These are phyloP conservation scores for Candida sphagnicola DNA, from an alignment of 805 yeast genomes.

Conservation along the genomic window DNA sequence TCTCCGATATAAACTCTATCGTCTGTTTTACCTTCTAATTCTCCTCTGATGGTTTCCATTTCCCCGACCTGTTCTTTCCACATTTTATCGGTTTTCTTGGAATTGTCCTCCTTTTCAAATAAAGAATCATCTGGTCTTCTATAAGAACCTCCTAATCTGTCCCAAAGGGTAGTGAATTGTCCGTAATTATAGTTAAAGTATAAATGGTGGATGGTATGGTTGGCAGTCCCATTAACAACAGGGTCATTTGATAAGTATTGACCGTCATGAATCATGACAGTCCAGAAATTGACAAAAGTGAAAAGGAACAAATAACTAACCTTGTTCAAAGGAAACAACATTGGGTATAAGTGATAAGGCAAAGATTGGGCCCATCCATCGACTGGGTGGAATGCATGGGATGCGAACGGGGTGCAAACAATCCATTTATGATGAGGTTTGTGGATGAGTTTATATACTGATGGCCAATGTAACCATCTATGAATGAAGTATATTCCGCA, in stretches of 20 bases:
- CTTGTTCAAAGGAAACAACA: slow-evolving; percentile 90
- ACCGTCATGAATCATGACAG: slow-evolving; percentile 98
- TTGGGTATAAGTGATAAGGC: slow-evolving; percentile 91
- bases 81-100: slow-evolving; percentile 53
- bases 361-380: slow-evolving; percentile 92
- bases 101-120: slow-evolving; percentile 51
- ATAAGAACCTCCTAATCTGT: slow-evolving; percentile 89
- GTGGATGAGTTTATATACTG: slow-evolving; percentile 79
- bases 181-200: slow-evolving; percentile 98
- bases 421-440: slow-evolving; percentile 99
- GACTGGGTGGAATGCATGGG: slow-evolving; percentile 97
- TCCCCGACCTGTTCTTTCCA: slow-evolving; percentile 69
- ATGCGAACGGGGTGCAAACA: slow-evolving; percentile 96
- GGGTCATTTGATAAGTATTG: slow-evolving; percentile 93
- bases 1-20: slow-evolving; percentile 63
- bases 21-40: slow-evolving; percentile 73
- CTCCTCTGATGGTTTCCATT: slow-evolving; percentile 75
- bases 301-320: slow-evolving; percentile 75
- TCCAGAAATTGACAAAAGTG: slow-evolving; percentile 94
- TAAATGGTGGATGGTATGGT: slow-evolving; percentile 95
- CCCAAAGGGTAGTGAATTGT: slow-evolving; percentile 98
- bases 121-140: slow-evolving; percentile 87
- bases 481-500: slow-evolving; percentile 89
- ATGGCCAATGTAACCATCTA: slow-evolving; percentile 91
- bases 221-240: slow-evolving; percentile 94